These are phyloP conservation scores for Kwoniella shivajii DNA, from an alignment of 1,284 basidiomycete genomes.

Conservation along the genomic window DNA sequence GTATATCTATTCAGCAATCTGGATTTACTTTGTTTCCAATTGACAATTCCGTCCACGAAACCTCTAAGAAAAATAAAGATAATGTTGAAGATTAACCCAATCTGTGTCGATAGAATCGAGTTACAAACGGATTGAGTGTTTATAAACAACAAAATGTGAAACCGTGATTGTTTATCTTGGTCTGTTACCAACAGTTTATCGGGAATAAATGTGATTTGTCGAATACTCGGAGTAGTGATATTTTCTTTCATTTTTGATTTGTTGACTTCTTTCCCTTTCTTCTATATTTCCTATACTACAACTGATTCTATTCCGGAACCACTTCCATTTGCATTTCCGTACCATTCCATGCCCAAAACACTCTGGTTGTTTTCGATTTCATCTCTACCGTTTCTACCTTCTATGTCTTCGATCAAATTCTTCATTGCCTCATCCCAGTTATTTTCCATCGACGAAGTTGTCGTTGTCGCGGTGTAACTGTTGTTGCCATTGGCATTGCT, in stretches of 20 bases:
- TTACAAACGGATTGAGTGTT: too few species aligned
- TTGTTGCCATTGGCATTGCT: background rate
- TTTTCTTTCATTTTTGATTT: background rate
- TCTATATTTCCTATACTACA: slow-evolving; percentile 3
- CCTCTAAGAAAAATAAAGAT: background rate
- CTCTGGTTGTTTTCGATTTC: slow-evolving; percentile 4
- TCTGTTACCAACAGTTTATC: background rate
- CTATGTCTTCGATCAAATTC: slow-evolving; percentile 32
- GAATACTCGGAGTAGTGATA: background rate
- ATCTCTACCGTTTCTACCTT: slow-evolving; percentile 5
- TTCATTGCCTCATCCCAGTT: slow-evolving; percentile 40
- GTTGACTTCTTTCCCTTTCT: slow-evolving; percentile 2
- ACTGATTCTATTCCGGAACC: slow-evolving; percentile 13
- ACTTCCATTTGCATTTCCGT: background rate
- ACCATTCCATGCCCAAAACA: slow-evolving; percentile 9
- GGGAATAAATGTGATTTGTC: background rate
- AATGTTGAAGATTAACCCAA: background rate
- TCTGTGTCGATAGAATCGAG: background rate
- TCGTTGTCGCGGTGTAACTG: background rate
- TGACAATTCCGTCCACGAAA: too few species aligned
- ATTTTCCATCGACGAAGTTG: slow-evolving; percentile 14
- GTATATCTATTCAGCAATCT: background rate
- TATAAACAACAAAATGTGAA: background rate
- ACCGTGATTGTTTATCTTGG: background rate
- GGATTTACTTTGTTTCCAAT: background rate